Base-by-base conservation (phyloP, 192 early-diverging fungal genomes). In the Dimargaris xerosporica region DNA sequence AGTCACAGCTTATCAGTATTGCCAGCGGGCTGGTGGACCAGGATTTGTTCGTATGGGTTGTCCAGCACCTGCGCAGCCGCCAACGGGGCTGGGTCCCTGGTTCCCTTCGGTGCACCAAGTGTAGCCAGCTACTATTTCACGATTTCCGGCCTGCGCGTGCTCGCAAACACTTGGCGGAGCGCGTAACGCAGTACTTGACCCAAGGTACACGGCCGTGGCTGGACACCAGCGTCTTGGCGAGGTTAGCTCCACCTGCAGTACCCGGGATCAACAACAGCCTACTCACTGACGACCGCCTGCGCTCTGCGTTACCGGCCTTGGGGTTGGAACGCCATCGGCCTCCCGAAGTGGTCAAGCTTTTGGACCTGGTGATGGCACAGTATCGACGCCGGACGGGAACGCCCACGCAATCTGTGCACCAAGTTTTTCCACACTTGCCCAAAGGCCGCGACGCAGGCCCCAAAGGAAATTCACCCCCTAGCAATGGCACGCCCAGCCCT, bases 21-120 rank as follows among this genome's bases (percentile, higher is more conserved):
- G 58, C 58, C 58, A 34, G 23, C 39, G 42, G 42, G 2, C 26
- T 60, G n/a, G 30, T 60, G 21, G 21, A 44, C 43, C 34, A 44
- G 39, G 58, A 60, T n/a, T 43, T 60, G 12, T 60, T 60, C n/a
- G 58, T 60, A 25, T 44, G 17, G 42, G 58, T 60, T 4, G 41
- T 60, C 58, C 58, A 60, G 42, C n/a, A 44, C 31, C 16, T 60
- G 11, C 58, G 58, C 23, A 16, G 15, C 3, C 39, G 42, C 11
- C 58, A 44, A 11, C 58, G 43, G 17, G 58, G 58, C 4, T 60
- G 58, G 58, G 58, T 41, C 39, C 12, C 58, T n/a, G 58, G 3
- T 13, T 60, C 58, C 1, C 21, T 21, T 34, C 58, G 26, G 16
- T 60, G 58, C n/a, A 19, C 31, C 21, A 13, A 15, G 5, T 60